Evolutionary conservation across 1,284 basidiomycete genomes (phyloP), one percentile per base, ranked within the genome.

Genomic region (Rhodotorula sp.): DNA sequence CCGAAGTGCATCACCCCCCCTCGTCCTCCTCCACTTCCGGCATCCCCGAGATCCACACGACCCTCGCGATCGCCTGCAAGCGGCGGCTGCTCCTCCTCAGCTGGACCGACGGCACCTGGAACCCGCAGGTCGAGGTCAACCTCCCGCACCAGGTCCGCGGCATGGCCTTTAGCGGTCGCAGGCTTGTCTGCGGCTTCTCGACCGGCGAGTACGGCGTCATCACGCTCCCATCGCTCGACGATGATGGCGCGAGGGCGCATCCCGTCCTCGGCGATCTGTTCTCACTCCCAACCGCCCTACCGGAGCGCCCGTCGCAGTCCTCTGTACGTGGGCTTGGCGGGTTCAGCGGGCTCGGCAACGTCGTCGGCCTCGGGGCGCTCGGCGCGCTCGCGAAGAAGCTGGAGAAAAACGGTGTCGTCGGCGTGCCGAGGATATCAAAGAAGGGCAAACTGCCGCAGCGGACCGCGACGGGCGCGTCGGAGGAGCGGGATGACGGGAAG

Each of bases 31-130:
- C 51, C 50, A 19, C 19, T 4, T 54, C 66, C 25, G 19, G 15
- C 64, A 48, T 67, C 36, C 58, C 67, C 56, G 64, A 69, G 21
- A 67, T 89, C 27, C 84, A 91, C n/a, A 91, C 91, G 1, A 86
- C 88, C 68, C 84, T 99, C 17, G 86, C 93, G 8, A 85, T 98
- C 13, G 95, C 93, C 25, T 95, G 94, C 79, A 85, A 90, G 75
- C 87, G 94, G 73, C 92, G 90, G 80, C 86, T 94, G 1, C 87
- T 96, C 3, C 82, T 97, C 21, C 94, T 94, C 79, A 86, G 87
- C 7, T 97, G 94, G 92, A 73, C 80, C 41, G 89, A 87, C 74
- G 91, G 94, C 34, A 63, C 61, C n/a, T 86, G 89, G 56, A 89
- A 91, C 80, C 89, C 89, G 58, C 83, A 86, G 54, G 88, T 88